Base-by-base conservation (phyloP, 1,284 basidiomycete genomes). In the Leccinum glutinopallens region DNA sequence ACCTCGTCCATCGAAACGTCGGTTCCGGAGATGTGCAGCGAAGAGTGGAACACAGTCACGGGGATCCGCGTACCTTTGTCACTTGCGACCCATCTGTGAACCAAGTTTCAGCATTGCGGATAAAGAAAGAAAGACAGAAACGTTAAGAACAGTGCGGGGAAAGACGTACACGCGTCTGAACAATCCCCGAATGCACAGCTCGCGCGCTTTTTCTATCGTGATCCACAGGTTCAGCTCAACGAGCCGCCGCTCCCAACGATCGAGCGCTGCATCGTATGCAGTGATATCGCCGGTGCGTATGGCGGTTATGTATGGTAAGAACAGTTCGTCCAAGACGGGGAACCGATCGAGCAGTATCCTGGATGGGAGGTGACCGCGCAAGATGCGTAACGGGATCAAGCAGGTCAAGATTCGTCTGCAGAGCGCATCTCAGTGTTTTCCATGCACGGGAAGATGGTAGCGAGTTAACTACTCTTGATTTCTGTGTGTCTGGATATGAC, bases 331-430 rank as follows among this genome's bases (percentile, higher is more conserved):
- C n/a, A 97, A 80, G 5, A 85, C 81, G 1, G 91, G 91, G 75
- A 93, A 94, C 7, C 84, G 85, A 37, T 83, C 69, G 64, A 96
- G 79, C 12, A 98, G 83, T 59, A 82, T 80, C 13, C 79, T 70
- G 0, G 91, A 87, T 8, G 96, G 96, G 13, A 97, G 83, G 64
- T 91, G 87, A 2, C 96, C 97, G 65, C 88, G 89, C 32, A 97
- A 81, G 25, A 98, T 87, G 15, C 92, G 90, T 19, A 98, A 82
- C 0, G 96, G 94, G 59, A 98, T 88, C 33, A 98, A 85, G 75
- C 95, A 98, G 8, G 89, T 90, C 59, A 98, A 81, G 67, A 98
- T 96, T 22, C 96, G 88, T 73, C 94, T 89, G 68, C 4, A 43
- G 54, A 63, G 58, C 57, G 12, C 41, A 49, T 19, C 59, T 8